Conservation (phyloP, 176 grass and related monocot genomes). For the Pontederia crassipes region DNA sequence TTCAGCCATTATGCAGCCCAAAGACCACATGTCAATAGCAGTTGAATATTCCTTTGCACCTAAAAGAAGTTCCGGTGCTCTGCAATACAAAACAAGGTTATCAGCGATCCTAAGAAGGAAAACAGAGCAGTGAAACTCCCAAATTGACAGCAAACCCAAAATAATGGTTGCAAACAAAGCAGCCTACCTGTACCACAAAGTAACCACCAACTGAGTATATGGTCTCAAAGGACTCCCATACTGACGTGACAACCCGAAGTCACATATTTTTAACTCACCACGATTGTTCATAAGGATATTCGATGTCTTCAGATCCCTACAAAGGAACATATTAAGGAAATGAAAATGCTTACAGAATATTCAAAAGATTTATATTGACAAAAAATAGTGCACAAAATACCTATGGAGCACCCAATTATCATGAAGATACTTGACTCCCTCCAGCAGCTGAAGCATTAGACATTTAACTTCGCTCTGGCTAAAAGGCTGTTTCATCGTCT, state of each 20-base stretch:
- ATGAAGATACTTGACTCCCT: constrained; percentile 88
- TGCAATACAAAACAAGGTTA: constrained; percentile 20
- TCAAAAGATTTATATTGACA: background rate
- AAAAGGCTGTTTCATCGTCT: constrained; percentile 82
- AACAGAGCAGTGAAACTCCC: background rate
- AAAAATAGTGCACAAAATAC: constrained; percentile 22
- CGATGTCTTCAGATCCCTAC: constrained; percentile 86
- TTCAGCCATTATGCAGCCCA: constrained; percentile 97
- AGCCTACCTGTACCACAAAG: constrained; percentile 87
- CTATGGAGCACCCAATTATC: constrained; percentile 95
- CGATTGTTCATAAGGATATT: constrained; percentile 88
- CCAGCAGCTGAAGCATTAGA: constrained; percentile 88
- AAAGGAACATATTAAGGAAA: constrained; percentile 16
- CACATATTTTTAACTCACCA: constrained; percentile 94
- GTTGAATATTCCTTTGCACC: constrained; percentile 92
- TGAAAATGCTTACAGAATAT: background rate
- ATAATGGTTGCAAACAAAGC: background rate
- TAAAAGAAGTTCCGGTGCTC: constrained; percentile 79
- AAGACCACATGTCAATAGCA: constrained; percentile 94
- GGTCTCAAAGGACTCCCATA: constrained; percentile 85
- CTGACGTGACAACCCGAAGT: constrained; percentile 88
- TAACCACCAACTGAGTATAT: constrained; percentile 92
- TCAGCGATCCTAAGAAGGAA: background rate
- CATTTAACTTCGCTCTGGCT: constrained; percentile 92
- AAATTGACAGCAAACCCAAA: background rate